Base-by-base conservation (phyloP, 306 rosid species). In the Dicorynia guianensis region DNA sequence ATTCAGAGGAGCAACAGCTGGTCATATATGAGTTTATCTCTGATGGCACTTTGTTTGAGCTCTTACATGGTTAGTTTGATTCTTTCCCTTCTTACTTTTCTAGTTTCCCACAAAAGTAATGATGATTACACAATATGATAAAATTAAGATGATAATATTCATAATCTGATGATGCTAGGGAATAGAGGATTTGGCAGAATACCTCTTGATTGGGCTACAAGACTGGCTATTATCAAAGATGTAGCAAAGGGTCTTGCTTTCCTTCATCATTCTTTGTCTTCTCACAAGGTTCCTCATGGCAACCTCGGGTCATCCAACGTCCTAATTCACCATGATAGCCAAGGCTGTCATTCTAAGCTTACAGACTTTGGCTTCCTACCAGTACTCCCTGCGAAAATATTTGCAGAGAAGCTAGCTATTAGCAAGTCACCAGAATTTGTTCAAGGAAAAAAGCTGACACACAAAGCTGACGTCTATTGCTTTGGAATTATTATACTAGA, bases 401-500 rank as follows among this genome's bases (percentile, higher is more conserved):
- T 59, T 58, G 63, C 70, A 7, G 84, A 81, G 62, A 85, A 64
- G 50, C 62, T 88, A 13, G 82, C 89, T 42, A 81, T 85, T n/a
- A 52, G 86, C n/a, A 85, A 64, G 78, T 74, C 91, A 54, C 88
- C 96, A 11, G 91, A 91, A 60, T 87, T 83, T 62, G 79, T 75
- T 33, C 80, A 81, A 75, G 87, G 90, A 18, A 88, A 87, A 83
- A 88, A 69, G 84, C 35, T 88, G 36, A 83, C 91, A 47, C 84
- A 78, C 61, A 86, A 86, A 71, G 50, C 91, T 12, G 91, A 91
- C 74, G 85, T 88, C 1, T 91, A 85, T 61, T 86, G 93, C 79
- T 85, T 91, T 87, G 96, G 96, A 4, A 79, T 91, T 43, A 79
- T 85, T n/a, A 63, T 88, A 74, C 69, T 91, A 44, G 96, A 91